phyloP scores from a whole-genome alignment of 495 filamentous ascomycete species.

The Trichoderma erinaceum region DNA sequence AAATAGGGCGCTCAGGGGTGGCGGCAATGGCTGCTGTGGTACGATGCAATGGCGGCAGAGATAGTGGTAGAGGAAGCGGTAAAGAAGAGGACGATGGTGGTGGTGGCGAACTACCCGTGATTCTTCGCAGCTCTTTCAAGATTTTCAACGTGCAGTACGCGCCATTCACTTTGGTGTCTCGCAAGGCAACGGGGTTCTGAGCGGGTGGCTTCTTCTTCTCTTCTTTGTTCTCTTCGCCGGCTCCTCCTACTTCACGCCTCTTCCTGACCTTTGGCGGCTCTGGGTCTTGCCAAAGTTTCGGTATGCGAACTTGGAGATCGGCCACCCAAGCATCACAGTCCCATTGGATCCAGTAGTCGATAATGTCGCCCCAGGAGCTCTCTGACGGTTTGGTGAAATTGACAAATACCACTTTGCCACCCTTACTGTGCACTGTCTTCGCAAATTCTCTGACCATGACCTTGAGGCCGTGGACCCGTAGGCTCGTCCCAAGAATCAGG shows the following conservation, averaged over 20 bases:
- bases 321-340: conserved; percentile 67
- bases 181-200: conserved; percentile 27
- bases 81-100: not conserved
- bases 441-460: conserved; percentile 62
- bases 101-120: conserved; percentile 19
- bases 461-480: conserved; percentile 63
- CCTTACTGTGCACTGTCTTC: conserved; percentile 58
- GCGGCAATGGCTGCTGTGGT: not conserved
- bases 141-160: conserved; percentile 33
- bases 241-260: conserved; percentile 18
- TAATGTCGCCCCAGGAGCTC: conserved; percentile 59
- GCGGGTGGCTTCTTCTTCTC: conserved; percentile 18
- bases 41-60: conserved; percentile 9
- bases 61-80: not conserved
- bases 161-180: conserved; percentile 32
- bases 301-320: conserved; percentile 49
- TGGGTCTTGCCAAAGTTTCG: conserved; percentile 49
- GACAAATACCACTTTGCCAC: conserved; percentile 61
- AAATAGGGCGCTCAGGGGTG: not conserved
- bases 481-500: conserved; percentile 61
- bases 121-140: conserved; percentile 22
- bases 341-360: conserved; percentile 65
- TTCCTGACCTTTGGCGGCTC: conserved; percentile 16
- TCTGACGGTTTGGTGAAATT: conserved; percentile 63
- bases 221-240: conserved; percentile 18